These are phyloP conservation scores for Auxenochlorella pyrenoidosa DNA, from an alignment of 139 green algal species.

Conservation along the genomic window DNA sequence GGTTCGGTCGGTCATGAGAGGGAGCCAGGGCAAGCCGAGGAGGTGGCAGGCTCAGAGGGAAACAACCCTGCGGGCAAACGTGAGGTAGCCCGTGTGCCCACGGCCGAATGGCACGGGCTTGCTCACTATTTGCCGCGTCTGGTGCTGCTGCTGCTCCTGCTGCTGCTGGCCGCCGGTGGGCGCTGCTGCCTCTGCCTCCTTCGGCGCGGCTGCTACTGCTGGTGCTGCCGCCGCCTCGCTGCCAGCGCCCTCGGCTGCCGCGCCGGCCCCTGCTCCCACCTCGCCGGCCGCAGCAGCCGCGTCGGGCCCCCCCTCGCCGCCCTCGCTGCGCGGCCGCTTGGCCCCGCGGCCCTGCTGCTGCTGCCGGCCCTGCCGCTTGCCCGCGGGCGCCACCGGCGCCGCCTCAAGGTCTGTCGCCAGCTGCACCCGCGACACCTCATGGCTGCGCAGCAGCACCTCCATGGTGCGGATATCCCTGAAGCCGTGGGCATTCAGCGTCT, in stretches of 20 bases:
- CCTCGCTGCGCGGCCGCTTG: constrained; percentile 7
- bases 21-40: too few relatives aligned
- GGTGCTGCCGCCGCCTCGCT: constrained; percentile 19
- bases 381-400: background rate
- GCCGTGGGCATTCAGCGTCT: constrained; percentile 64
- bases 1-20: too few relatives aligned
- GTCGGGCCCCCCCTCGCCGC: background rate
- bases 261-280: background rate
- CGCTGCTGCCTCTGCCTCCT: background rate
- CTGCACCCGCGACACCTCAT: constrained; percentile 70
- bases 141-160: constrained; percentile 44
- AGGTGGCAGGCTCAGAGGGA: background rate
- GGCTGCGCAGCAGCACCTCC: constrained; percentile 86
- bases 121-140: constrained; percentile 26
- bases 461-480: constrained; percentile 82
- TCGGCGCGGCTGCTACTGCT: background rate
- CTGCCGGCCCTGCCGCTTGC: background rate
- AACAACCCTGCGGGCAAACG: constrained; percentile 80
- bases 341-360: background rate
- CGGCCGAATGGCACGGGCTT: constrained; percentile 67
- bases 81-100: constrained; percentile 92
- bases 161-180: background rate
- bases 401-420: constrained; percentile 19
- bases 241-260: constrained; percentile 7
- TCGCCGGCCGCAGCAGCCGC: background rate